These are phyloP conservation scores for Dothidotthia symphoricarpi DNA, from an alignment of 2,329 filamentous ascomycete genomes.

Conservation along the genomic window DNA sequence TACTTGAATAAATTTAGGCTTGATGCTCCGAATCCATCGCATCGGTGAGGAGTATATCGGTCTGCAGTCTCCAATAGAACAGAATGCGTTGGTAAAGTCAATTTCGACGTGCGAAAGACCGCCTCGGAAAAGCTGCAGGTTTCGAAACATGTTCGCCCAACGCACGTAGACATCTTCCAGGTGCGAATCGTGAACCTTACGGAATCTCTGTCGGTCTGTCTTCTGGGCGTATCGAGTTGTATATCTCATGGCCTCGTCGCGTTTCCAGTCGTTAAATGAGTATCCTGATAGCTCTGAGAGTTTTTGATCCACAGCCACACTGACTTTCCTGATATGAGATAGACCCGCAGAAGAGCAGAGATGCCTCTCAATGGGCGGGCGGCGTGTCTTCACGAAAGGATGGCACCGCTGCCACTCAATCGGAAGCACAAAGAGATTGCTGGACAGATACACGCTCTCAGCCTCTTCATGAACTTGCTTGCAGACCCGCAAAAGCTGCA, in stretches of 20 bases:
- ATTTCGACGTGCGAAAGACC: slow-evolving; percentile 8
- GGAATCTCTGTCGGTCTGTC: too few relatives aligned
- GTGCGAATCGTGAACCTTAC: too few relatives aligned
- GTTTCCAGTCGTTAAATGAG: too few relatives aligned
- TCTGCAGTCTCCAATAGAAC: slow-evolving; percentile 4
- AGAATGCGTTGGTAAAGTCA: slow-evolving; percentile 12
- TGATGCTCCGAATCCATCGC: neutral
- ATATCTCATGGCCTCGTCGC: too few relatives aligned
- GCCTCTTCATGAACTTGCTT: slow-evolving; percentile 12
- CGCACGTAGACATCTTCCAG: too few relatives aligned
- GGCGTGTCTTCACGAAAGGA: slow-evolving; percentile 1
- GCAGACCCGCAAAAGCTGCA: slow-evolving; percentile 14
- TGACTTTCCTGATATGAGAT: neutral
- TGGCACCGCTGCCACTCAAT: slow-evolving; percentile 1
- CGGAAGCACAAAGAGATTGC: slow-evolving; percentile 17
- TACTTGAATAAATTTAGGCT: neutral
- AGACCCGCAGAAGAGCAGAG: slow-evolving; percentile 5
- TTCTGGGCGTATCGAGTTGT: too few relatives aligned
- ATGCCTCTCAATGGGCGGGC: neutral
- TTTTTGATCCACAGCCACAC: neutral
- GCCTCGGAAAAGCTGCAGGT: too few relatives aligned
- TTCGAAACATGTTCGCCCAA: too few relatives aligned
- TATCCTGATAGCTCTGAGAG: too few relatives aligned
- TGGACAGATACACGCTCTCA: slow-evolving; percentile 15
- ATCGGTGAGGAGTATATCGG: neutral